Conservation (phyloP, 1,284 basidiomycete genomes). For the Cystobasidium slooffiae region DNA sequence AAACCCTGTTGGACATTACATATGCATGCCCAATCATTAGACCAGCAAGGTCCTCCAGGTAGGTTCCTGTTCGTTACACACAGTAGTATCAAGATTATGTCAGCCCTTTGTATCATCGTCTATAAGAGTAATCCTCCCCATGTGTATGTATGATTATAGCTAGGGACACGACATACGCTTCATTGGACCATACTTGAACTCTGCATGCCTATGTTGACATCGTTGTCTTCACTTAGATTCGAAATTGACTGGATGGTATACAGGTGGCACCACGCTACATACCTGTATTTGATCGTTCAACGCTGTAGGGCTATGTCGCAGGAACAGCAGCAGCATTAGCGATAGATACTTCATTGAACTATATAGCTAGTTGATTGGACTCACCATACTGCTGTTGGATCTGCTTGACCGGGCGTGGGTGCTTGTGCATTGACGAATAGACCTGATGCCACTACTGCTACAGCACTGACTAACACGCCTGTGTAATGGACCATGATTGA, state of each 20-base stretch:
- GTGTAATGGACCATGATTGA: too few relatives aligned
- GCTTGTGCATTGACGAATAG: constrained; percentile 3
- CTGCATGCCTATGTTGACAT: constrained; percentile 16
- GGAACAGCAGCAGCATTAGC: constrained; percentile 2
- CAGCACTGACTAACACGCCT: too few relatives aligned
- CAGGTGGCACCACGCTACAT: background rate
- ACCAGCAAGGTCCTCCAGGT: constrained; percentile 33
- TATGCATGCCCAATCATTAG: constrained; percentile 32
- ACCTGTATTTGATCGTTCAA: constrained; percentile 38
- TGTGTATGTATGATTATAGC: background rate
- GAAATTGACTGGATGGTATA: background rate
- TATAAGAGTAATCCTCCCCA: background rate
- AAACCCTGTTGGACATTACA: constrained; percentile 42
- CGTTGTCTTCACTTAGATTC: background rate
- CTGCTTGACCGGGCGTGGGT: constrained; percentile 11
- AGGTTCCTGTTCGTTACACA: constrained; percentile 11
- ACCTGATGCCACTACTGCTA: too few relatives aligned
- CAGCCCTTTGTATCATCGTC: background rate
- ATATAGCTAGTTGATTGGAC: background rate
- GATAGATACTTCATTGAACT: background rate
- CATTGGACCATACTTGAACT: constrained; percentile 27
- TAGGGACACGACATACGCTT: constrained; percentile 25
- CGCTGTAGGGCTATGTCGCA: constrained; percentile 1
- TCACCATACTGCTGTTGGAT: constrained; percentile 14
- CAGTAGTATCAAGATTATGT: background rate